Percentiles rank a stretch among this genome's conserved stretches.
phyloP scores from a whole-genome alignment of 441 rosid species.

The Macaranga tanarius region DNA sequence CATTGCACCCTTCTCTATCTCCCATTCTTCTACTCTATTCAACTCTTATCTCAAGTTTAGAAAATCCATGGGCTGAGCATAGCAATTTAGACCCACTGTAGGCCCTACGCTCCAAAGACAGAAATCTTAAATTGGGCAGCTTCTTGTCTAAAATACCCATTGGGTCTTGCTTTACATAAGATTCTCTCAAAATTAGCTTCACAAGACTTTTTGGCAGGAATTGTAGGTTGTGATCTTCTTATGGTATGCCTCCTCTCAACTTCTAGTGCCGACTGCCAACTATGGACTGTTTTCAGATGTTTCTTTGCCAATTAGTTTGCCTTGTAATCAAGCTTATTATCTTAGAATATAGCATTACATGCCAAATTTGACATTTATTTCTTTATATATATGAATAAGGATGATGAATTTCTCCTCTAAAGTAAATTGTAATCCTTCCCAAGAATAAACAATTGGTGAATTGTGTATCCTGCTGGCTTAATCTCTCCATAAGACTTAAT shows the following conservation, averaged over 20 bases:
- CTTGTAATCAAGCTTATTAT: no score
- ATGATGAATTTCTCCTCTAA: no score
- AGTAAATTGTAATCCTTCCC: no score
- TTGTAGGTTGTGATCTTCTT: background rate
- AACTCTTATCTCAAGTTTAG: background rate
- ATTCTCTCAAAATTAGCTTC: background rate
- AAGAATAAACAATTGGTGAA: no score
- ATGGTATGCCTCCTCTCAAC: background rate
- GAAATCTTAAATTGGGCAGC: constrained; percentile 13
- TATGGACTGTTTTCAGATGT: no score
- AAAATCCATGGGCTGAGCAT: background rate
- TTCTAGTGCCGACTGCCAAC: no score
- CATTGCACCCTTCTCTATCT: constrained; percentile 16
- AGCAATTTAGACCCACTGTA: background rate
- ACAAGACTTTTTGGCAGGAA: background rate
- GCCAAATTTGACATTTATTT: no score
- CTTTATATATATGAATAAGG: no score
- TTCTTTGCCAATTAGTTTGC: no score
- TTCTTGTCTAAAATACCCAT: background rate
- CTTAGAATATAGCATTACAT: no score
- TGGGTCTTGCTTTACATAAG: background rate
- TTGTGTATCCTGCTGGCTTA: no score
- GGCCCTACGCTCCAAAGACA: background rate
- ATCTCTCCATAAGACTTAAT: no score
- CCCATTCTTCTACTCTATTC: background rate